phyloP scores from a whole-genome alignment of 176 grass and related monocot genomes.

The Ananas comosus region DNA sequence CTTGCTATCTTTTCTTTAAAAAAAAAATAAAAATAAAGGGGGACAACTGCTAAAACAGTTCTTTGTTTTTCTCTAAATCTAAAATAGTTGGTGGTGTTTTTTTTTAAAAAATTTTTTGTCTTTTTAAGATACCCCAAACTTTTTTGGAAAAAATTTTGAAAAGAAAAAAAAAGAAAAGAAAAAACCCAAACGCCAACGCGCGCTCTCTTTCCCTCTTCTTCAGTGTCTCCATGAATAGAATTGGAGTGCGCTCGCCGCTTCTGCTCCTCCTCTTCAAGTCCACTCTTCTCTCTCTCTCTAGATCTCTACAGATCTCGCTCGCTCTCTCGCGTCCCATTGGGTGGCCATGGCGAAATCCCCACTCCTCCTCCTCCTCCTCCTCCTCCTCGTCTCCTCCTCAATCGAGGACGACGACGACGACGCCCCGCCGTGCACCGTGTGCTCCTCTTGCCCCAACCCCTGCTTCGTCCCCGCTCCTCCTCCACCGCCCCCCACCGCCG shows the following conservation, averaged over 20 bases:
- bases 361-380: not conserved
- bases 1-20: too few species aligned
- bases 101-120: too few species aligned
- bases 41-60: too few species aligned
- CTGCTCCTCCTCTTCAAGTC: too few species aligned
- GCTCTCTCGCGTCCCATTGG: not conserved
- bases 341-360: not conserved
- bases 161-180: not conserved
- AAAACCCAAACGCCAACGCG: not conserved
- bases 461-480: not conserved
- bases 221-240: not conserved
- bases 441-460: not conserved
- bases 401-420: not conserved
- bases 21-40: too few species aligned
- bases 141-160: not conserved
- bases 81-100: too few species aligned
- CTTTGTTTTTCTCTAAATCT: too few species aligned
- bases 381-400: not conserved
- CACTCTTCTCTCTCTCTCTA: not conserved
- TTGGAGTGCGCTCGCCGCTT: too few species aligned
- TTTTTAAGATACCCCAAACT: not conserved
- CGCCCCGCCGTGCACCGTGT: not conserved
- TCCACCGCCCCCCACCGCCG: not conserved
- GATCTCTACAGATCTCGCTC: not conserved
- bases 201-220: not conserved